Evolutionary conservation across 2,329 filamentous ascomycete species (phyloP), one percentile per base, ranked within the genome.

Genomic region (Aphanocladium album): DNA sequence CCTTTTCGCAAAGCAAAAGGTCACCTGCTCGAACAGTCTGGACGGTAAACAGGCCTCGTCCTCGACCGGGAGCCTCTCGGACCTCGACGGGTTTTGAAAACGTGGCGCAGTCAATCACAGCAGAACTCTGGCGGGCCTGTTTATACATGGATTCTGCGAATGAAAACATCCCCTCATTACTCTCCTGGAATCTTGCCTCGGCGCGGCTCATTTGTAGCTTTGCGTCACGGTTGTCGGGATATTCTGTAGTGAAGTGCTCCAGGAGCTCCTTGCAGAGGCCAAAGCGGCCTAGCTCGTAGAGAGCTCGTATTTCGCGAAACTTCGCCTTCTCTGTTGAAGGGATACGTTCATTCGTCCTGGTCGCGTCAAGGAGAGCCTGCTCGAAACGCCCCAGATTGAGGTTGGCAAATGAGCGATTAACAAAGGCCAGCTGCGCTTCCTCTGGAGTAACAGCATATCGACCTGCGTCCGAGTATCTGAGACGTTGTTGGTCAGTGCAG

Each of bases 1-100:
- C 81, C 62, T 85, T 86, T 62, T 85, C 83, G 51, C 80, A 84
- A 1, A 85, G 64, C 0, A 86, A 67, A 2, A 84, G 70, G 3
- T 84, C 78, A 0, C 82, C 82, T 0, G 78, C 75, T 41, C 73
- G 71, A 2, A 85, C 78, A 0, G 71, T 65, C 21, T 71, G 68
- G 0, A 76, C 81, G 0, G 78, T 80, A 64, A 84, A 86, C 0
- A 85, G 68, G 0, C 83, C 83, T 2, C 75, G 73, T 2, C 81
- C 82, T 19, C 74, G 72, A 9, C 69, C 75, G 1, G 68, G 66
- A 1, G 78, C 77, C 7, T 67, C 47, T 37, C 72, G 76, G 0
- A 83, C 64, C 47, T 73, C 68, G 1, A 82, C 77, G 0, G 75
- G 73, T 0, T 67, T 70, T 8, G 71, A 71, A 62, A 74, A 84